Conservation (phyloP, 768 basidiomycete genomes). For the Pleurotus tuber-regium region DNA sequence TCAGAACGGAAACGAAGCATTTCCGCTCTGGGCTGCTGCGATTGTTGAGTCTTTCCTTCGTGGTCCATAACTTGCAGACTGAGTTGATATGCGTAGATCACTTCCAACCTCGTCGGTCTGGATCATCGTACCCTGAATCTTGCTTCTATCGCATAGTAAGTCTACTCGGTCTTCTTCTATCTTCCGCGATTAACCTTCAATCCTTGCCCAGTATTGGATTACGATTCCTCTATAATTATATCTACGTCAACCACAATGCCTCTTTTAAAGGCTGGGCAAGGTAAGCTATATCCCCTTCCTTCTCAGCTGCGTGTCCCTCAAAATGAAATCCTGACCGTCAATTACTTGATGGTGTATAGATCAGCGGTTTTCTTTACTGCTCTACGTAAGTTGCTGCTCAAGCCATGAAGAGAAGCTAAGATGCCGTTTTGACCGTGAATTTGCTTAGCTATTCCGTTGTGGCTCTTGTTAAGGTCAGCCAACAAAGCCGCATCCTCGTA, state of each 20-base stretch:
- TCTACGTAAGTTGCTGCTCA: background rate
- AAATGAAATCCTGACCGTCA: background rate
- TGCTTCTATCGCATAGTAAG: conserved; percentile 30
- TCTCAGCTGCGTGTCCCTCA: too few species aligned
- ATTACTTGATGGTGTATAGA: background rate
- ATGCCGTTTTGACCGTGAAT: background rate
- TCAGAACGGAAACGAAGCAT: conserved; percentile 30
- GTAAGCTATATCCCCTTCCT: background rate
- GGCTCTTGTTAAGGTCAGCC: too few species aligned
- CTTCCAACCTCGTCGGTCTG: conserved; percentile 28
- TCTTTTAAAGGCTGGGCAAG: conserved; percentile 7
- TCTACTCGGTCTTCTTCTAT: background rate
- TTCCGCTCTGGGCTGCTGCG: conserved; percentile 33
- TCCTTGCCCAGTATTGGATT: conserved; percentile 6
- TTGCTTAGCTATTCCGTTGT: conserved; percentile 9
- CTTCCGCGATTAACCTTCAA: background rate
- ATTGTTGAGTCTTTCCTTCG: conserved; percentile 18
- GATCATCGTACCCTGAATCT: conserved; percentile 28
- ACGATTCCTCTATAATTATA: conserved; percentile 19
- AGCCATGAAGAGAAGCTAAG: background rate
- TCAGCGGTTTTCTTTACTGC: background rate
- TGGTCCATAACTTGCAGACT: background rate
- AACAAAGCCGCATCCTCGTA: too few species aligned
- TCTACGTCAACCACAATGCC: conserved; percentile 22
- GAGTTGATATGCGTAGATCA: conserved; percentile 21